Conservation (phyloP, 805 yeast genomes). For the Lipomyces yamadae region DNA sequence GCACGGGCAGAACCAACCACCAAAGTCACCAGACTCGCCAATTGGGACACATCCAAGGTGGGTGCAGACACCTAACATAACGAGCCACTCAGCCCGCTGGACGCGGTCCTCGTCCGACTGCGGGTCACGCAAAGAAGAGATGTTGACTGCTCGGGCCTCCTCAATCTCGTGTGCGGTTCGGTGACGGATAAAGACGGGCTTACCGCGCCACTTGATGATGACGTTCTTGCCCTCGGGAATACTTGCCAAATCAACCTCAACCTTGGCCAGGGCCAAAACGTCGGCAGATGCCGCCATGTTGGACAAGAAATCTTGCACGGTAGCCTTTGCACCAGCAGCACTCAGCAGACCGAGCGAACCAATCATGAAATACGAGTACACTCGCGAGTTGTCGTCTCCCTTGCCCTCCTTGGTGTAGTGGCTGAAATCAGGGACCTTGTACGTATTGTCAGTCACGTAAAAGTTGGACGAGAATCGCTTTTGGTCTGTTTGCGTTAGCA, state of each 20-base stretch:
- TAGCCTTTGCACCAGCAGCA: slow-evolving; percentile 92
- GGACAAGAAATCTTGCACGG: slow-evolving; percentile 73
- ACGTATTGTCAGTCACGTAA: slow-evolving; percentile 39
- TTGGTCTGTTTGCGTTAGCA: slow-evolving; percentile 26
- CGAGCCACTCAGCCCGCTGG: slow-evolving; percentile 95
- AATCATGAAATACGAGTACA: slow-evolving; percentile 94
- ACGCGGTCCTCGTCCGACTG: slow-evolving; percentile 91
- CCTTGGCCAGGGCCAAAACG: slow-evolving; percentile 99
- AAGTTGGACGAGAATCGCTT: slow-evolving; percentile 33
- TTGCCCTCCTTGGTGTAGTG: slow-evolving; percentile 69
- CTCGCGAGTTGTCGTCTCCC: slow-evolving; percentile 77
- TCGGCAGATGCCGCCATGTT: slow-evolving; percentile 98
- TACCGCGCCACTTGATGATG: slow-evolving; percentile 99
- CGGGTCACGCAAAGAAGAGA: slow-evolving; percentile 87
- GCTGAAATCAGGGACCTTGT: slow-evolving; percentile 39
- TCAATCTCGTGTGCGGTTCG: slow-evolving; percentile 91
- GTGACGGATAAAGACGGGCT: slow-evolving; percentile 99
- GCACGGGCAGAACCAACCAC: slow-evolving; percentile 99
- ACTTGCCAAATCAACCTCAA: slow-evolving; percentile 90
- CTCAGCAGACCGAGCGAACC: slow-evolving; percentile 88
- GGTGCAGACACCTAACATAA: slow-evolving; percentile 99
- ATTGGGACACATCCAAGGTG: slow-evolving; percentile 99
- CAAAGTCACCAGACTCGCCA: slow-evolving; percentile 99
- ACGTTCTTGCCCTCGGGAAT: slow-evolving; percentile 98
- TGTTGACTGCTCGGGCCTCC: slow-evolving; percentile 87